phyloP scores from a whole-genome alignment of 768 basidiomycete genomes.

The Crucibulum laeve region DNA sequence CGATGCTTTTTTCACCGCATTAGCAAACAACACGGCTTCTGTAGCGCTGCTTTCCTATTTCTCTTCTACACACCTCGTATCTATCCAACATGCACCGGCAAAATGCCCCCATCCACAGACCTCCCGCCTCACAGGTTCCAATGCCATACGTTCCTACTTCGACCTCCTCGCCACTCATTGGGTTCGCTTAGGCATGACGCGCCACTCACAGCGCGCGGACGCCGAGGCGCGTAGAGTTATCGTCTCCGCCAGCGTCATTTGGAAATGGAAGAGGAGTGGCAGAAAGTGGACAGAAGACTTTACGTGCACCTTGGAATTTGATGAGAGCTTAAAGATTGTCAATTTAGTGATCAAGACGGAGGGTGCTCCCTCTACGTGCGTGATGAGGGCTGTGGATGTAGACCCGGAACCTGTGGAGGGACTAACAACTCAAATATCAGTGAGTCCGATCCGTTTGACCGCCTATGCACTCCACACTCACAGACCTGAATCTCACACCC shows the following conservation, averaged over 20 bases:
- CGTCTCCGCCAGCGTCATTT: constrained; percentile 33
- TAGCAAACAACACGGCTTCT: constrained; percentile 27
- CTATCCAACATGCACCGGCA: constrained; percentile 36
- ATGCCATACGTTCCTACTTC: constrained; percentile 46
- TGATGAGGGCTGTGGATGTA: constrained; percentile 39
- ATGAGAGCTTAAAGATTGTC: constrained; percentile 37
- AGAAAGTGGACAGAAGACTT: constrained; percentile 42
- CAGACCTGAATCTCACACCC: too few relatives aligned
- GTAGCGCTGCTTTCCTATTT: constrained; percentile 31
- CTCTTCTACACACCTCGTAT: constrained; percentile 29
- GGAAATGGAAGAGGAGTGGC: constrained; percentile 43
- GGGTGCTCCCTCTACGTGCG: constrained; percentile 35
- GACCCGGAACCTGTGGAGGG: too few relatives aligned
- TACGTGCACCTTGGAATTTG: constrained; percentile 38
- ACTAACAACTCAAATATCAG: too few relatives aligned
- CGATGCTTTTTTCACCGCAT: constrained; percentile 31
- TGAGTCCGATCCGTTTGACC: too few relatives aligned
- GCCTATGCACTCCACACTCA: too few relatives aligned
- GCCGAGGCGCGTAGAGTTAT: constrained; percentile 21
- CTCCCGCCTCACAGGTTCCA: constrained; percentile 33
- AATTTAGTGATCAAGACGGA: constrained; percentile 36
- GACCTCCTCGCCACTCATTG: constrained; percentile 44
- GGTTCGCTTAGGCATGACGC: constrained; percentile 25
- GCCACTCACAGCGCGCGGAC: constrained; percentile 19
- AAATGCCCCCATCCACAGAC: constrained; percentile 26